These are phyloP conservation scores for Leccinum insolens DNA, from an alignment of 1,284 basidiomycete species.

Conservation along the genomic window DNA sequence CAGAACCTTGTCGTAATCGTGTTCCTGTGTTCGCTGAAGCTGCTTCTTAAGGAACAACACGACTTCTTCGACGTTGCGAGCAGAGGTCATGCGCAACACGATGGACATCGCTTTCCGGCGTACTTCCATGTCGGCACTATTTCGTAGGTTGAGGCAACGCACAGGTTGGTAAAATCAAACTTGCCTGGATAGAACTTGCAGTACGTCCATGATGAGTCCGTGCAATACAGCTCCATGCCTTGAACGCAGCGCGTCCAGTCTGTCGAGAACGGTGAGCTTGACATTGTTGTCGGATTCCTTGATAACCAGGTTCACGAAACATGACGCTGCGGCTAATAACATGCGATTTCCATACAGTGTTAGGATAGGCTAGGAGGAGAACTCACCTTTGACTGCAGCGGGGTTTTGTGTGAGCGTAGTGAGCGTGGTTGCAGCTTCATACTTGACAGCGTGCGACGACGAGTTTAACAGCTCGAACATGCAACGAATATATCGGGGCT, in stretches of 20 bases:
- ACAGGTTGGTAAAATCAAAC: slow-evolving; percentile 6
- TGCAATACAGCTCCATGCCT: slow-evolving; percentile 94
- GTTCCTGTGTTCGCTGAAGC: slow-evolving; percentile 88
- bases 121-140: slow-evolving; percentile 94
- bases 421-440: slow-evolving; percentile 95
- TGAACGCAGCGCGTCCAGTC: slow-evolving; percentile 82
- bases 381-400: slow-evolving; percentile 89
- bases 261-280: slow-evolving; percentile 96
- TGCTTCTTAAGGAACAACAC: slow-evolving; percentile 98
- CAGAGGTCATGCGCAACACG: slow-evolving; percentile 93
- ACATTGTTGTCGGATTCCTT: slow-evolving; percentile 99
- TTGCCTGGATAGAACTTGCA: slow-evolving; percentile 86
- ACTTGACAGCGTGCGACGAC: slow-evolving; percentile 94
- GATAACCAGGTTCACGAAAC: slow-evolving; percentile 87
- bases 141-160: not conserved
- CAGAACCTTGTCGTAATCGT: slow-evolving; percentile 79
- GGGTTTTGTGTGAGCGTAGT: slow-evolving; percentile 96
- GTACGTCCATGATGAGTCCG: slow-evolving; percentile 93
- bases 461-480: slow-evolving; percentile 96
- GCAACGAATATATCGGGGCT: slow-evolving; percentile 91
- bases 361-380: not conserved
- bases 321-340: slow-evolving; percentile 82
- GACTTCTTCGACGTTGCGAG: slow-evolving; percentile 97
- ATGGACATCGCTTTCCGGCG: slow-evolving; percentile 91
- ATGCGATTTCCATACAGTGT: not conserved